Evolutionary conservation across 768 basidiomycete species (phyloP).

Genomic region (Mycena vulgaris): DNA sequence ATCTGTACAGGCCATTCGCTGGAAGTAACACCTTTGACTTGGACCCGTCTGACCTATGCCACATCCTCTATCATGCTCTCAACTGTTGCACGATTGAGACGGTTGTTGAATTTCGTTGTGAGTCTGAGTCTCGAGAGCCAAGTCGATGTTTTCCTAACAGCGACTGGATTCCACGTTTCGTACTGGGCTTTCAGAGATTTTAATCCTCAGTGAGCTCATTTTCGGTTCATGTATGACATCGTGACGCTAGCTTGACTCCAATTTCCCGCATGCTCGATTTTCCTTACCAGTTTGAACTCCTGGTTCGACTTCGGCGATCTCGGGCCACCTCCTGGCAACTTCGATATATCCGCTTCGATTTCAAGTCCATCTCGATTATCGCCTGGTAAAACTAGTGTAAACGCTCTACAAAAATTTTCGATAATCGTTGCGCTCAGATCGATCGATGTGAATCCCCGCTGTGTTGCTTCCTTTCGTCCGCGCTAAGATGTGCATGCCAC

Average conservation of each 20-base stretch:
- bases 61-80: not conserved
- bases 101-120: not conserved
- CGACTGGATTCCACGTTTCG: too few relatives aligned
- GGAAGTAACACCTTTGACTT: conserved; percentile 3
- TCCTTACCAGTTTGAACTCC: not conserved
- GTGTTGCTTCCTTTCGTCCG: not conserved
- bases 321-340: not conserved
- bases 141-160: not conserved
- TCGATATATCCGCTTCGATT: not conserved
- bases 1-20: conserved; percentile 2
- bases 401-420: not conserved
- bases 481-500: not conserved
- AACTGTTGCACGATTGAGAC: not conserved
- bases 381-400: not conserved
- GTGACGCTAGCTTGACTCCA: not conserved
- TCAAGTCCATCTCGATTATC: not conserved
- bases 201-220: not conserved
- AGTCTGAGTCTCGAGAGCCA: not conserved
- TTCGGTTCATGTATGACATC: not conserved
- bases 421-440: not conserved
- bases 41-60: not conserved
- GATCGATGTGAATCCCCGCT: not conserved
- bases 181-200: not conserved
- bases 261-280: not conserved
- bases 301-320: not conserved